Evolutionary conservation across 768 basidiomycete genomes (phyloP).

Genomic region (Russula compacta): DNA sequence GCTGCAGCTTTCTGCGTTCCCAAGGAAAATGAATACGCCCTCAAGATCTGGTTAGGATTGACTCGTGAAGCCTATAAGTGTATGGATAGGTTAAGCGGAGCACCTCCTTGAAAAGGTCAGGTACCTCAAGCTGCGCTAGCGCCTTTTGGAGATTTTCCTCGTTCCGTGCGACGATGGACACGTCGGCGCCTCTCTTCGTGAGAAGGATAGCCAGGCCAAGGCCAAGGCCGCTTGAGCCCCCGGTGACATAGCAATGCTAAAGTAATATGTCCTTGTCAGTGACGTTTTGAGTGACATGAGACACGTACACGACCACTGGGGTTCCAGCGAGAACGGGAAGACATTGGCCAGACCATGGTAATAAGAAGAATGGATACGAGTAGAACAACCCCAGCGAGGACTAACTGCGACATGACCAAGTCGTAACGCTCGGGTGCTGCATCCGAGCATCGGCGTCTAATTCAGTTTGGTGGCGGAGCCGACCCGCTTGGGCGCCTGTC

Average conservation of each 20-base stretch:
- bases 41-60: constrained; percentile 50
- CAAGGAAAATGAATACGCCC: constrained; percentile 59
- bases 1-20: constrained; percentile 41
- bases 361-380: constrained; percentile 6
- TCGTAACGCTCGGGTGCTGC: neutral
- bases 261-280: neutral
- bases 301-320: constrained; percentile 22
- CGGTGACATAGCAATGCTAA: constrained; percentile 81
- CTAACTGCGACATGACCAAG: neutral
- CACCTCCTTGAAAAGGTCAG: neutral
- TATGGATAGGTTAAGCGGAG: neutral
- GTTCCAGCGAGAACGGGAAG: constrained; percentile 25
- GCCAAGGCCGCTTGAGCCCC: constrained; percentile 76
- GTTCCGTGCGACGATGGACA: constrained; percentile 79
- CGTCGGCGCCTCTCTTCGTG: constrained; percentile 60
- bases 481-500: too few species aligned
- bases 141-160: constrained; percentile 54
- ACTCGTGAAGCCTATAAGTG: constrained; percentile 40
- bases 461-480: neutral
- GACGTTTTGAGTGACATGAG: neutral
- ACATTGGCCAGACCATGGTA: constrained; percentile 16
- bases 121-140: constrained; percentile 54
- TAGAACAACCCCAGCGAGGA: neutral
- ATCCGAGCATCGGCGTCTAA: too few species aligned
- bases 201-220: constrained; percentile 62